Evolutionary conservation across 306 rosid genomes (phyloP).

Genomic region (Prunus armeniaca): DNA sequence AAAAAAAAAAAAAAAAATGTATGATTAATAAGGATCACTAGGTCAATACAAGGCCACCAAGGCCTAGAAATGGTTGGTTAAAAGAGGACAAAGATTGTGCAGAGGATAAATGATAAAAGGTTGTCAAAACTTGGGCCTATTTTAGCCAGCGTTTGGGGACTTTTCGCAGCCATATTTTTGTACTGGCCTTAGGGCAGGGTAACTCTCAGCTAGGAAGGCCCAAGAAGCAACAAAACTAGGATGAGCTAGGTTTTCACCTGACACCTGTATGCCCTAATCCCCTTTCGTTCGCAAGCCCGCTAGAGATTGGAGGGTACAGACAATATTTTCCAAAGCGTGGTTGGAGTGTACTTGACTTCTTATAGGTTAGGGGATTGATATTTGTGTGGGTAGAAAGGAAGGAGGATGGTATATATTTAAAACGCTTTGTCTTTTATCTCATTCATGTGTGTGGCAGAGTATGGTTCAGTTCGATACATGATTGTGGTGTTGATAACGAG

Average conservation of each 20-base stretch:
- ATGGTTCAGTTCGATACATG: background rate
- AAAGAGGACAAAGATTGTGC: background rate
- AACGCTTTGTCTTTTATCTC: background rate
- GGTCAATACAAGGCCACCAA: background rate
- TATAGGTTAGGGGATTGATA: background rate
- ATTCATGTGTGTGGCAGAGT: background rate
- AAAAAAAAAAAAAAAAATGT: too few species aligned
- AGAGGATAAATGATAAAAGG: background rate
- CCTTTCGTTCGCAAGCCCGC: background rate
- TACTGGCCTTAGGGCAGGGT: background rate
- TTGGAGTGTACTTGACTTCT: background rate
- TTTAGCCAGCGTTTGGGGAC: background rate
- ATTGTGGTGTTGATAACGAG: background rate
- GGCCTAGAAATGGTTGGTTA: background rate
- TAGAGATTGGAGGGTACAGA: background rate
- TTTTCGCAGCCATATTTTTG: background rate
- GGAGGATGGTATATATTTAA: too few species aligned
- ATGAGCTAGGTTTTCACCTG: background rate
- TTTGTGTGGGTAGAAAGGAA: background rate
- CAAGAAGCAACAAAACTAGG: background rate
- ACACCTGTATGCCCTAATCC: background rate
- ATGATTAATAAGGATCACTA: background rate
- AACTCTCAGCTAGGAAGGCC: background rate
- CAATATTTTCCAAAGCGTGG: background rate
- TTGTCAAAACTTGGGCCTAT: background rate